Percentiles rank a stretch among this genome's conserved stretches.
Conservation (phyloP, 2,329 filamentous ascomycete genomes). For the Arthrinium puccinioides region DNA sequence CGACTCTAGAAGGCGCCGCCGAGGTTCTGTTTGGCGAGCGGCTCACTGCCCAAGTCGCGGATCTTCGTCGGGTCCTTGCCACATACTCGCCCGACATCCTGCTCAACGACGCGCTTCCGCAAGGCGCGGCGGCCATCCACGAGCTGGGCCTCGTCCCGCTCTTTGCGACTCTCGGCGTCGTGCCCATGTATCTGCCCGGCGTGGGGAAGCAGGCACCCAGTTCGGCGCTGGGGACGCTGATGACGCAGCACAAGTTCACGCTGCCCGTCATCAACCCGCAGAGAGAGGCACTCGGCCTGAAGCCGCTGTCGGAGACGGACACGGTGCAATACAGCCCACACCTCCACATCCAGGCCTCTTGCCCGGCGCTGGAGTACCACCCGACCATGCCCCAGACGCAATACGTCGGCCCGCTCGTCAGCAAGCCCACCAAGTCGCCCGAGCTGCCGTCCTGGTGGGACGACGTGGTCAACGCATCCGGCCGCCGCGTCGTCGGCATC, state of each 20-base stretch:
- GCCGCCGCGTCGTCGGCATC: not conserved
- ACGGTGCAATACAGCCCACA: not conserved
- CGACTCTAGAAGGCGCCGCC: not conserved
- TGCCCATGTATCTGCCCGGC: not conserved
- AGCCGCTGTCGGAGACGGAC: not conserved
- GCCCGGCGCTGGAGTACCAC: not conserved
- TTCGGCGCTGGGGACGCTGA: not conserved
- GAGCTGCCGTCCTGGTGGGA: not conserved
- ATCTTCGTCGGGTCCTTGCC: not conserved
- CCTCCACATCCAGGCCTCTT: conserved; percentile 1
- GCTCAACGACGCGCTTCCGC: conserved; percentile 1
- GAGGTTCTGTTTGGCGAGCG: not conserved
- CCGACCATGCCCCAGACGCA: conserved; percentile 1
- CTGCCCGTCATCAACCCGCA: conserved; percentile 1
- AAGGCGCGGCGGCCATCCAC: not conserved
- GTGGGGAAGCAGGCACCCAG: not conserved
- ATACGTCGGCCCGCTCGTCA: conserved; percentile 1
- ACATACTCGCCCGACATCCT: not conserved
- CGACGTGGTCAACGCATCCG: not conserved
- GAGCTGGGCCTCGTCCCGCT: conserved; percentile 1
- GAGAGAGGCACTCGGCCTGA: not conserved
- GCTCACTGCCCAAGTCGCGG: not conserved
- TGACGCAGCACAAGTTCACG: not conserved
- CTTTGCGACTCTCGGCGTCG: conserved; percentile 2
- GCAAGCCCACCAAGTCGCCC: not conserved